A percentile compares a stretch with the other conserved stretches of the same genome.
Conservation (phyloP, 768 basidiomycete species). For the Russula virescens region DNA sequence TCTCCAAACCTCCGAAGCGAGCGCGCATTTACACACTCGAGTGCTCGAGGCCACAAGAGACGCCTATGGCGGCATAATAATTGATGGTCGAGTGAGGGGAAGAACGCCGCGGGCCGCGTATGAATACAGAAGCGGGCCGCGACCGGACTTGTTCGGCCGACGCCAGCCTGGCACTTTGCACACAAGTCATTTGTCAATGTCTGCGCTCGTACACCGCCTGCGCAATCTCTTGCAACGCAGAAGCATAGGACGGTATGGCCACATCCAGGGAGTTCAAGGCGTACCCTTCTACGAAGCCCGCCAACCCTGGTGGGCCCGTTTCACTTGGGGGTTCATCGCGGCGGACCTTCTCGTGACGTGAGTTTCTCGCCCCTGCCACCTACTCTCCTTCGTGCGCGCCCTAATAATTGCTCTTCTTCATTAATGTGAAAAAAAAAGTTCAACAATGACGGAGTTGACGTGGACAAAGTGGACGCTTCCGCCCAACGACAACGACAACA, state of each 20-base stretch:
- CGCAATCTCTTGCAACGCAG: conserved; percentile 9
- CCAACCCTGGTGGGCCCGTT: conserved; percentile 20
- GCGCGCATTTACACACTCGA: too few species aligned
- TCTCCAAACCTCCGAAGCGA: background rate
- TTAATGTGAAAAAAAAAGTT: conserved; percentile 8
- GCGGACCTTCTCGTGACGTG: conserved; percentile 24
- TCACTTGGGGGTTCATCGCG: conserved; percentile 23
- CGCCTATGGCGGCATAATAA: too few species aligned
- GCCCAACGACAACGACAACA: background rate
- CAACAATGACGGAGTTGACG: conserved; percentile 24
- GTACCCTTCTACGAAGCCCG: conserved; percentile 18
- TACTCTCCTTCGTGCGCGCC: background rate
- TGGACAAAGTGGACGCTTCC: conserved; percentile 22
- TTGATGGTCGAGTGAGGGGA: too few species aligned
- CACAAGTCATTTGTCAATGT: background rate
- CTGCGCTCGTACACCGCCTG: conserved; percentile 5
- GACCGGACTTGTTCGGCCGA: background rate
- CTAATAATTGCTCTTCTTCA: background rate
- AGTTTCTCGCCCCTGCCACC: background rate
- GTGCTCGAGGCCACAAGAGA: too few species aligned
- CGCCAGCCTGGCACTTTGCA: too few species aligned
- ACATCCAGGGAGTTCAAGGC: conserved; percentile 2
- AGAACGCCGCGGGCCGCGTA: background rate
- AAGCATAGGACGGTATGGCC: conserved; percentile 5
- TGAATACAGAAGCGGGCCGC: background rate